These are phyloP conservation scores for Orychophragmus violaceus DNA, from an alignment of 345 rosid species.

Conservation along the genomic window DNA sequence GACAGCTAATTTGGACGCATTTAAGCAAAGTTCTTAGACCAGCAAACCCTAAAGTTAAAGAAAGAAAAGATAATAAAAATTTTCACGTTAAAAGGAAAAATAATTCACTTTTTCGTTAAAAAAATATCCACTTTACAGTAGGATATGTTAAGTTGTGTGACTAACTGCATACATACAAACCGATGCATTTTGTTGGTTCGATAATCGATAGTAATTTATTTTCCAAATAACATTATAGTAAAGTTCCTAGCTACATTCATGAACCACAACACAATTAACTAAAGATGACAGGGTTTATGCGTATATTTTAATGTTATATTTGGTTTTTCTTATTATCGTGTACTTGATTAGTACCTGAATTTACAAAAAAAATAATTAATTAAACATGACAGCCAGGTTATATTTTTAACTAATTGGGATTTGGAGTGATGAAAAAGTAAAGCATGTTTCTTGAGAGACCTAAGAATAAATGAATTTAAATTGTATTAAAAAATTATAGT, in stretches of 20 bases:
- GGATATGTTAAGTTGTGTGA: constrained; percentile 22
- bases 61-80: background rate
- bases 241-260: background rate
- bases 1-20: constrained; percentile 26
- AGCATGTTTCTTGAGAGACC: constrained; percentile 31
- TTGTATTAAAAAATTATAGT: background rate
- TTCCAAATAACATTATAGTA: background rate
- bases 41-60: background rate
- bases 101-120: background rate
- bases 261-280: background rate
- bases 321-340: background rate
- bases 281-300: background rate
- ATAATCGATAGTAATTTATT: background rate
- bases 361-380: background rate
- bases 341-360: constrained; percentile 17
- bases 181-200: background rate
- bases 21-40: constrained; percentile 11
- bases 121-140: constrained; percentile 23
- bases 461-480: constrained; percentile 14
- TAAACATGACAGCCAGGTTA: constrained; percentile 12
- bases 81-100: background rate
- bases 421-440: constrained; percentile 36
- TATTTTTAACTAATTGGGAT: constrained; percentile 14
- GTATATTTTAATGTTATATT: background rate
- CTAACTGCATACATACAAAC: background rate